Percentiles rank a stretch among this genome's conserved stretches.
These are phyloP conservation scores for Pochonia chlamydosporia DNA, from an alignment of 2,329 filamentous ascomycete species.

Conservation along the genomic window DNA sequence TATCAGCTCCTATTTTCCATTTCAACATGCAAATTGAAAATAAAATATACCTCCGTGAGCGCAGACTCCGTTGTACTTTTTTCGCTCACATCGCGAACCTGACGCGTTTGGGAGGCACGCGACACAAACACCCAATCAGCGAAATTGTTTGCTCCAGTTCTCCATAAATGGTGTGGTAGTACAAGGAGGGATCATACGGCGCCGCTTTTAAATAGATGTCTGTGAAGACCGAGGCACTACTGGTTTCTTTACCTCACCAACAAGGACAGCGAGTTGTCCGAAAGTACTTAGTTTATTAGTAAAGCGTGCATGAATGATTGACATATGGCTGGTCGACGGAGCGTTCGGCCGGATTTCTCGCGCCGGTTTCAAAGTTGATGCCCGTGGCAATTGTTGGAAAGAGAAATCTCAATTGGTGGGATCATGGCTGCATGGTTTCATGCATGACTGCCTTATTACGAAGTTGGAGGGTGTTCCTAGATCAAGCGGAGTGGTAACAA, in stretches of 20 bases:
- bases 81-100: not conserved
- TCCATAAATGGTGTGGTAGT: not conserved
- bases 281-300: not conserved
- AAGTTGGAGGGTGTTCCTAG: not conserved
- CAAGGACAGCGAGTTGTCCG: too few relatives aligned
- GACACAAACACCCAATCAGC: not conserved
- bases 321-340: not conserved
- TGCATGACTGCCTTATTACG: too few relatives aligned
- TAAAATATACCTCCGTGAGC: too few relatives aligned
- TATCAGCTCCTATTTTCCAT: not conserved
- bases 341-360: not conserved
- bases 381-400: not conserved
- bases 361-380: not conserved
- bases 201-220: not conserved
- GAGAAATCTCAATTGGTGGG: not conserved
- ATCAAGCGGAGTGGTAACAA: too few relatives aligned
- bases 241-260: too few relatives aligned
- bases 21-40: too few relatives aligned
- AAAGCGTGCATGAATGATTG: slow-evolving; percentile 5
- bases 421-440: not conserved
- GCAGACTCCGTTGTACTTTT: too few relatives aligned
- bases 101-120: not conserved
- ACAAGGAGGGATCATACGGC: not conserved
- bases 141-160: not conserved
- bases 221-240: too few relatives aligned